These are phyloP conservation scores for Aspergillus nanangensis DNA, from an alignment of 495 filamentous ascomycete species.

Conservation along the genomic window DNA sequence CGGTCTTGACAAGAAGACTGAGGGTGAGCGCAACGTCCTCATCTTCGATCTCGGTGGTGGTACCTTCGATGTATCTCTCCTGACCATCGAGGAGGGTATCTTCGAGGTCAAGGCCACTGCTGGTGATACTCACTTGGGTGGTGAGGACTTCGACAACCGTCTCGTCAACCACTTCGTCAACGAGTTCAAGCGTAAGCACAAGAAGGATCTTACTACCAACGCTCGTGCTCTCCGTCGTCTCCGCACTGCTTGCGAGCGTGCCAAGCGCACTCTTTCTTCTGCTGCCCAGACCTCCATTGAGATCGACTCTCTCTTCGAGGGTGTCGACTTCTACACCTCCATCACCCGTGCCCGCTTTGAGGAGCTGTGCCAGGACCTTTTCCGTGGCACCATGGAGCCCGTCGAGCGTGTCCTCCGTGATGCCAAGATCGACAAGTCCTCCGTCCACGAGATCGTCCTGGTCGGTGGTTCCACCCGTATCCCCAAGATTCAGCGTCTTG, in stretches of 20 bases:
- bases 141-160: conserved; percentile 98
- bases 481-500: conserved; percentile 96
- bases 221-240: conserved; percentile 96
- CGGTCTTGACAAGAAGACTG: conserved; percentile 93
- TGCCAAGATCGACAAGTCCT: conserved; percentile 88
- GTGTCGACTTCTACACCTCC: conserved; percentile 96
- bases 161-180: conserved; percentile 93
- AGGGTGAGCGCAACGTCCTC: conserved; percentile 96
- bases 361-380: conserved; percentile 96
- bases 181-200: conserved; percentile 89
- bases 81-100: conserved; percentile 98
- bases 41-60: conserved; percentile 99
- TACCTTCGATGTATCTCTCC: conserved; percentile 98
- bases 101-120: conserved; percentile 99
- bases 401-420: conserved; percentile 99
- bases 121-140: conserved; percentile 98
- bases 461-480: conserved; percentile 99
- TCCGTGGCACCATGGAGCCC: conserved; percentile 93
- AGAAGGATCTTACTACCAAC: conserved; percentile 78
- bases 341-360: conserved; percentile 99
- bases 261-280: conserved; percentile 96
- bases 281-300: conserved; percentile 97
- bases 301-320: conserved; percentile 97
- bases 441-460: conserved; percentile 95
- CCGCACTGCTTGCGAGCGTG: conserved; percentile 97